Evolutionary conservation across 1,139 yeast genomes (phyloP).

Genomic region (Yamadazyma sp.): DNA sequence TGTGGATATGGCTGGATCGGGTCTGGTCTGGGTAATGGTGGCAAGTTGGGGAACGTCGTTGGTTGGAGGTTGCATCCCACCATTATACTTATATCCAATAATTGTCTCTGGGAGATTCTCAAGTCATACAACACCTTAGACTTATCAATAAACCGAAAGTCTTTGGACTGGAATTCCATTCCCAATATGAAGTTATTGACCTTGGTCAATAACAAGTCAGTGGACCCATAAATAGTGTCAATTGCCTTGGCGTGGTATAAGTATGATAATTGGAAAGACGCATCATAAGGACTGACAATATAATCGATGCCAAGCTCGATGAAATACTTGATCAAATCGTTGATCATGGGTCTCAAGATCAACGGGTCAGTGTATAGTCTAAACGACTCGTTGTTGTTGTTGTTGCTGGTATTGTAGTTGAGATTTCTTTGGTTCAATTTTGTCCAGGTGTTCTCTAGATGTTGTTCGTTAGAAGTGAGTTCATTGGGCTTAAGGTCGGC

Average conservation of each 20-base stretch:
- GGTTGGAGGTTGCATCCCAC: conserved; percentile 82
- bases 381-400: conserved; percentile 39
- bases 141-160: conserved; percentile 67
- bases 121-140: conserved; percentile 60
- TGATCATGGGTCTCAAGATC: conserved; percentile 49
- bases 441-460: conserved; percentile 48
- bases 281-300: conserved; percentile 78
- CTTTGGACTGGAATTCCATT: conserved; percentile 65
- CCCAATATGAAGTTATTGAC: conserved; percentile 73
- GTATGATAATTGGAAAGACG: conserved; percentile 81
- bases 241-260: conserved; percentile 55
- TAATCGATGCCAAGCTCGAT: conserved; percentile 60
- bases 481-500: conserved; percentile 35
- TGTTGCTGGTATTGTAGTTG: conserved; percentile 21
- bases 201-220: conserved; percentile 66
- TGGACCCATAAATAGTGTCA: conserved; percentile 82
- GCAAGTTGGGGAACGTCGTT: conserved; percentile 54
- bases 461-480: conserved; percentile 46
- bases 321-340: conserved; percentile 59
- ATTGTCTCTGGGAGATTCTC: conserved; percentile 59
- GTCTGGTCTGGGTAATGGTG: conserved; percentile 50
- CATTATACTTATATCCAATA: conserved; percentile 71
- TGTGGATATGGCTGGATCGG: conserved; percentile 46
- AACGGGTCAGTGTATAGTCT: conserved; percentile 48
- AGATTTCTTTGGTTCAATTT: conserved; percentile 27